Evolutionary conservation across 768 basidiomycete genomes (phyloP), one percentile per base, ranked within the genome.

Genomic region (Clitopilus passeckerianus): DNA sequence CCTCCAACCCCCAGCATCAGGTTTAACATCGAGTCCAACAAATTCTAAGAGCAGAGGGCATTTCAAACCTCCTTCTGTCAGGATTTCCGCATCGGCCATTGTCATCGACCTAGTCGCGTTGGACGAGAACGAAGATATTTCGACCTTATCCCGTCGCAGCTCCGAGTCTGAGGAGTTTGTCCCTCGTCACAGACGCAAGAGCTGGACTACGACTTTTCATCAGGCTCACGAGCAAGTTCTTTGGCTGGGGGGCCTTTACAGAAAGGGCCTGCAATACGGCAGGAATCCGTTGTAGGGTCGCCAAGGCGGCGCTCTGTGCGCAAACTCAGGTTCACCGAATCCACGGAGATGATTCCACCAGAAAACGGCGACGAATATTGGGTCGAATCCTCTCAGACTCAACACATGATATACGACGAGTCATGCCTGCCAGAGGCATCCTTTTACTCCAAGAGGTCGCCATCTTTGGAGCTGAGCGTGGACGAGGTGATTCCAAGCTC

Each of bases 401-500:
- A 75, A 57, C 60, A 67, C 54, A 53, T 73, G 14, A 52, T 65
- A 62, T 27, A 23, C 46, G 53, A 16, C 12, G 59, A 53, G 22
- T 46, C 54, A 33, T 53, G 14, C 23, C 20, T 18, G 10, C 18
- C 46, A 10, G 22, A 16, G 22, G 10, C 46, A 5, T 50, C 46
- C 3, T 3, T 9, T 41, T 9, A 18, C 15, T 50, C 16, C n/a
- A 50, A 18, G 46, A 20, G n/a, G 37, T 41, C 37, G 37, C 37
- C 37, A 41, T 41, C n/a, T 14, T 5, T 12, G 12, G 37, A 41
- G n/a, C 58, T 57, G 37, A 33, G 18, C 14, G 66, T 67, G 14
- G 27, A 30, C 7, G 75, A 76, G 54, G 55, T 70, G 8, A 68
- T 81, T n/a, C 77, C 75, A 15, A 81, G 77, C 58, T 81, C 79